These are phyloP conservation scores for Phytophthora foliorum DNA, from an alignment of 352 stramenopile species.

Conservation along the genomic window DNA sequence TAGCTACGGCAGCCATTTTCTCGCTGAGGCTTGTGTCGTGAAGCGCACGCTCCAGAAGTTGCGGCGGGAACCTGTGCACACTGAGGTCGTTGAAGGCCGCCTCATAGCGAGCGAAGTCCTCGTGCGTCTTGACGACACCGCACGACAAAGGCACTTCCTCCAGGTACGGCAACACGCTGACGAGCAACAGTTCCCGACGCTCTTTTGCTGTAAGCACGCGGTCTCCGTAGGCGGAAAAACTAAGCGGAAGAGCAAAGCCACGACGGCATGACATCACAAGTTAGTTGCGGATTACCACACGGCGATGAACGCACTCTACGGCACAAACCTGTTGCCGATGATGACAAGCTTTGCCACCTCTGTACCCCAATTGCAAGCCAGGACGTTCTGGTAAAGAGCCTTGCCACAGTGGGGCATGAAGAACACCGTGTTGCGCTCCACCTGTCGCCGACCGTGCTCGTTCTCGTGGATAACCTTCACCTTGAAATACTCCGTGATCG, in stretches of 20 bases:
- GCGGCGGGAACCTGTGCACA: constrained; percentile 33
- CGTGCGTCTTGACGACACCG: constrained; percentile 53
- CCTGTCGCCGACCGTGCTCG: constrained; percentile 60
- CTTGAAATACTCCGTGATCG: constrained; percentile 54
- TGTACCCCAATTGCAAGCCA: constrained; percentile 82
- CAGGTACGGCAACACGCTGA: constrained; percentile 60
- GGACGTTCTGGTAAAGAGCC: constrained; percentile 90
- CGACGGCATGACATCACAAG: neutral
- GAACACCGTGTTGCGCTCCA: constrained; percentile 73
- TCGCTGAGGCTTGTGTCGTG: constrained; percentile 22
- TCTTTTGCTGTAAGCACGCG: constrained; percentile 58
- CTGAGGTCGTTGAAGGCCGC: constrained; percentile 82
- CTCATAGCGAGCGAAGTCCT: constrained; percentile 73
- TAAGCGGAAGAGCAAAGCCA: constrained; percentile 22
- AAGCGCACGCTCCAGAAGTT: constrained; percentile 21
- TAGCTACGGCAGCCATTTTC: constrained; percentile 29
- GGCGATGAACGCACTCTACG: neutral
- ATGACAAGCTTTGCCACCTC: constrained; percentile 61
- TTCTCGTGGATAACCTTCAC: constrained; percentile 68
- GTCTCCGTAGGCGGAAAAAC: constrained; percentile 84
- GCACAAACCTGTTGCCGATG: constrained; percentile 84
- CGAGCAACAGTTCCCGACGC: constrained; percentile 55
- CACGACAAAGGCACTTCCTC: constrained; percentile 53
- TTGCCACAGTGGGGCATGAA: constrained; percentile 94
- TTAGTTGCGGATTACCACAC: constrained; percentile 8